phyloP scores from a whole-genome alignment of 257 asterid genomes.

The Nicotiana undulata region DNA sequence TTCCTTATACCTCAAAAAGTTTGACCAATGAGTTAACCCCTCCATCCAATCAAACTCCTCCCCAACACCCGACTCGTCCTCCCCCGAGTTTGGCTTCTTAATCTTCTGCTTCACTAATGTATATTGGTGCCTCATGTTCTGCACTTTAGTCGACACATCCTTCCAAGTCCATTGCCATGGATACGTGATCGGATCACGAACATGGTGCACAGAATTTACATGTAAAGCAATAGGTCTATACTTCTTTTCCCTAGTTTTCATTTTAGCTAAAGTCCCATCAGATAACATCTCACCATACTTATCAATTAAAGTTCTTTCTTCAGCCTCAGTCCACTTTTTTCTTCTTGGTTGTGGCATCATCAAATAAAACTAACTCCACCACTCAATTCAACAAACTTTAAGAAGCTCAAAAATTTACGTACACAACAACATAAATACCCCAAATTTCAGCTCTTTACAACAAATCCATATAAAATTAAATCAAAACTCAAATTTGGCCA shows the following conservation, averaged over 20 bases:
- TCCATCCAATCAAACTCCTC: slow-evolving; percentile 98
- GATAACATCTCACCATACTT: slow-evolving; percentile 72
- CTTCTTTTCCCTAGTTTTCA: slow-evolving; percentile 93
- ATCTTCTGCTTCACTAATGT: slow-evolving; percentile 95
- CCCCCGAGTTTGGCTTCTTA: slow-evolving; percentile 50
- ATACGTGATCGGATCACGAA: slow-evolving; percentile 47
- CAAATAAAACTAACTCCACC: slow-evolving; percentile 11
- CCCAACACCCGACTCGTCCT: slow-evolving; percentile 35
- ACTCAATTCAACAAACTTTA: neutral
- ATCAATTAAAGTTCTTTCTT: slow-evolving; percentile 85
- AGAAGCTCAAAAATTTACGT: neutral
- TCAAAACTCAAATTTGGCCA: neutral
- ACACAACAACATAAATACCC: neutral
- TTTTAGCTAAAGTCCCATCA: slow-evolving; percentile 75
- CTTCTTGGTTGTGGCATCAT: slow-evolving; percentile 93
- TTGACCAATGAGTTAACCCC: slow-evolving; percentile 81
- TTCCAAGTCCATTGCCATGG: slow-evolving; percentile 99
- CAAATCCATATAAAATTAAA: neutral
- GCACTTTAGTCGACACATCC: slow-evolving; percentile 92
- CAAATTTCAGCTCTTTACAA: neutral
- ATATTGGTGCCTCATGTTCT: slow-evolving; percentile 98
- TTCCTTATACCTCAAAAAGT: slow-evolving; percentile 79
- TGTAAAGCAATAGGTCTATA: slow-evolving; percentile 74
- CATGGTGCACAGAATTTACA: slow-evolving; percentile 72
- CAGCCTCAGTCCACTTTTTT: slow-evolving; percentile 98